Percentiles rank a stretch among this genome's conserved stretches.
Evolutionary conservation across 768 basidiomycete genomes (phyloP).

Genomic region (Cystobasidium ongulense): DNA sequence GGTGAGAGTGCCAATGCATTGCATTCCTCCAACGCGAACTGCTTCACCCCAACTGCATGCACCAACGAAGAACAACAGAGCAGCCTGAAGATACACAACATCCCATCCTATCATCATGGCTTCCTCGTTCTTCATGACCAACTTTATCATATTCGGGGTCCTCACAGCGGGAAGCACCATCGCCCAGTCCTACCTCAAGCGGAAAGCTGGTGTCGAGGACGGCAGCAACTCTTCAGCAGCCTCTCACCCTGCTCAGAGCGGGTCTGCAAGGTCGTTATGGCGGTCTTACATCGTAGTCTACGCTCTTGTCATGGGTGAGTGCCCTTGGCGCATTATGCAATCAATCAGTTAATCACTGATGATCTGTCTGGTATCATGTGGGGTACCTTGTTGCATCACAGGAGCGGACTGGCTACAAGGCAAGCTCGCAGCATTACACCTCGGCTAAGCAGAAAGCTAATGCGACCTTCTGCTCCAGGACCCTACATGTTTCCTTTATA

Average conservation of each 20-base stretch:
- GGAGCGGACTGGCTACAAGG: constrained; percentile 66
- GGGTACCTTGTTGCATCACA: constrained; percentile 11
- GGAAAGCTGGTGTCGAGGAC: neutral
- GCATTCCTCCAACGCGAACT: too few species aligned
- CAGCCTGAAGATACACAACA: neutral
- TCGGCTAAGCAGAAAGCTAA: neutral
- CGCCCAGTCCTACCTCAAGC: constrained; percentile 27
- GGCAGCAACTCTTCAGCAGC: neutral
- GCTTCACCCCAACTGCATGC: too few species aligned
- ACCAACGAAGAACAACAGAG: too few species aligned
- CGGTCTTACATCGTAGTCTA: constrained; percentile 49
- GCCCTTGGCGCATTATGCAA: neutral
- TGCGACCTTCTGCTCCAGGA: constrained; percentile 39
- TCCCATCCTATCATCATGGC: constrained; percentile 2
- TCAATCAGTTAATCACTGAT: neutral
- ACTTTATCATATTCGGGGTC: constrained; percentile 17
- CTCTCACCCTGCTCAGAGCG: constrained; percentile 9
- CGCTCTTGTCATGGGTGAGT: constrained; percentile 58
- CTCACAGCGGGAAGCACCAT: constrained; percentile 11
- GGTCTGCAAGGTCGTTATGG: constrained; percentile 19
- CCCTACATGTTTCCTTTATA: constrained; percentile 71
- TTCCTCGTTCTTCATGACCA: constrained; percentile 3
- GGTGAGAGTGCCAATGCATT: too few species aligned
- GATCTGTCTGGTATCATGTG: constrained; percentile 38
- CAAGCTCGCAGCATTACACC: neutral